phyloP scores from a whole-genome alignment of 345 rosid genomes.

The Salix purpurea region DNA sequence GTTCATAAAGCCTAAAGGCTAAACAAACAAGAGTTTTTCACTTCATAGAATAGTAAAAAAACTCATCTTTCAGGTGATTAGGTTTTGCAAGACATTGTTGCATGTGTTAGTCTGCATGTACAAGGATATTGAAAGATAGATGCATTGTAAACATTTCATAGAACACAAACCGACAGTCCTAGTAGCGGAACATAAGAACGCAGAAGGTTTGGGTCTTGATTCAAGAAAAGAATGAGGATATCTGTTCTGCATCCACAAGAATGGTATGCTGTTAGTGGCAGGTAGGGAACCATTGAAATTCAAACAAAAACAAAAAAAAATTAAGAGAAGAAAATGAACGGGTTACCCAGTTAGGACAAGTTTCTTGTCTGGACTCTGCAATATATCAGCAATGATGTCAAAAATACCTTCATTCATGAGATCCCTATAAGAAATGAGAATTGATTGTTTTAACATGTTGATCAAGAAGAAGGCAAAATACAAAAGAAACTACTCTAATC shows the following conservation, averaged over 20 bases:
- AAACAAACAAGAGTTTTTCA: not conserved
- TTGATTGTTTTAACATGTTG: not conserved
- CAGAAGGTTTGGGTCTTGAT: conserved; percentile 65
- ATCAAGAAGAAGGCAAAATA: not conserved
- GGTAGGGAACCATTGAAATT: not conserved
- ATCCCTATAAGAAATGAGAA: conserved; percentile 50
- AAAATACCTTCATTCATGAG: conserved; percentile 71
- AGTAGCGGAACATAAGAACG: conserved; percentile 73
- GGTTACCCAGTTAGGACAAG: conserved; percentile 84
- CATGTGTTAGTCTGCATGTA: not conserved
- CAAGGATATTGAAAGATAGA: not conserved
- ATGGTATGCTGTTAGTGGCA: conserved; percentile 21
- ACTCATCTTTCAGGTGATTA: not conserved
- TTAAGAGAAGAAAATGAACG: conserved; percentile 1
- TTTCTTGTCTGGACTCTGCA: conserved; percentile 72
- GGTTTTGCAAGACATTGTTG: not conserved
- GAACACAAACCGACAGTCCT: conserved; percentile 70
- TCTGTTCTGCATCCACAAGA: conserved; percentile 87
- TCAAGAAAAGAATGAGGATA: conserved; percentile 77
- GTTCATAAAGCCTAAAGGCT: not conserved
- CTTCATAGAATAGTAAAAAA: not conserved
- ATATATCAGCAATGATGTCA: conserved; percentile 61
- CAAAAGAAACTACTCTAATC: not conserved
- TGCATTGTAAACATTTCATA: not conserved
- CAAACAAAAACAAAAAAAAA: not conserved